Base-by-base conservation (phyloP, 176 grass and related monocot genomes). In the Eleusine indica region DNA sequence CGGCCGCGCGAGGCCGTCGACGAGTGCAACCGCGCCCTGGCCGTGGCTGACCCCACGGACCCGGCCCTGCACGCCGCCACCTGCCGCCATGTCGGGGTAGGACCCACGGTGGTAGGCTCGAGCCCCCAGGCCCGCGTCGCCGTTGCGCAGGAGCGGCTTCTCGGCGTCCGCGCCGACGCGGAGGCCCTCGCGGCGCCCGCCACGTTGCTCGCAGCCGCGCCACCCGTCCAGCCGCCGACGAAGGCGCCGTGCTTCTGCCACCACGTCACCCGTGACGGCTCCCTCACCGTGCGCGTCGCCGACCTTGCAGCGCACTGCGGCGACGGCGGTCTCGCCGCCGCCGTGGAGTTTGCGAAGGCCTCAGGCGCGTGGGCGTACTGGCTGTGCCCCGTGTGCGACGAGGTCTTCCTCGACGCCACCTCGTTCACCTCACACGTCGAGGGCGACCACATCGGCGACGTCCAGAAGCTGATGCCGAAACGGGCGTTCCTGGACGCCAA, bases 151-250 rank as follows among this genome's bases (percentile, higher is more conserved):
- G 19, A 68, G 47, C 64, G 64, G 78, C 44, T 80, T 19, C 78
- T 67, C 78, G 78, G 78, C 0, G 64, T 80, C 29, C 78, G 32
- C 64, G 78, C 78, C 11, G 78, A 54, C 65, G 78, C 65, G 10
- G 78, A 80, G 77, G 29, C 29, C 2, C 77, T 80, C 7, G 7
- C 57, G 1, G 19, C 2, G 1, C 3, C 17, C 1, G 53, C 53
- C 53, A 57, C 53, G 17, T 5, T 11, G 4, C 15, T 1, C 60
- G 60, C 0, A 43, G 3, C 14, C 9, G 0, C 32, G 32, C 2
- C 21, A 5, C 69, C 21, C 0, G 3, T 2, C 52, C 17, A 37
- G 13, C 37, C 53, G 2, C 1, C 32, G 32, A 35, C 32, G 7
- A 12, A 8, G 18, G 1, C 21, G n/a, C 37, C 37, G 1, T 64